Evolutionary conservation across 257 asterid genomes (phyloP).

Genomic region (Oldenlandia corymbosa): DNA sequence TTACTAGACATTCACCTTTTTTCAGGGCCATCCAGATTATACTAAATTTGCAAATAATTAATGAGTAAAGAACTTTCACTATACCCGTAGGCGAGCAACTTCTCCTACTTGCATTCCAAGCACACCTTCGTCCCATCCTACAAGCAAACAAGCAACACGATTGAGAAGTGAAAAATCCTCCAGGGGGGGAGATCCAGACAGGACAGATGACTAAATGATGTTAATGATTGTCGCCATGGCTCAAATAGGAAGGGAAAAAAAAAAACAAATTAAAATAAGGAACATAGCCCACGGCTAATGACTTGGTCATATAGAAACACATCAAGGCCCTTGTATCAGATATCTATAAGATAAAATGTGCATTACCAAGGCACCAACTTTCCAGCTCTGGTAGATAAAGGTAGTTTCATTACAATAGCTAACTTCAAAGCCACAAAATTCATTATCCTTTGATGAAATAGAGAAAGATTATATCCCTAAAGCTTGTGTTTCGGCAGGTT

Average conservation of each 20-base stretch:
- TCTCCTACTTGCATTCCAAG: slow-evolving; percentile 96
- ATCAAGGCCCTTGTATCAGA: no score
- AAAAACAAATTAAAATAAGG: no score
- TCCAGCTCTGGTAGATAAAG: not conserved
- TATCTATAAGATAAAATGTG: no score
- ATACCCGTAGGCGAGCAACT: slow-evolving; percentile 76
- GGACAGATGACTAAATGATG: no score
- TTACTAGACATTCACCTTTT: not conserved
- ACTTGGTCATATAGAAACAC: no score
- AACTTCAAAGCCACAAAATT: not conserved
- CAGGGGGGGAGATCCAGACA: no score
- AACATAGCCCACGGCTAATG: no score
- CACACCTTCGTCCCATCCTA: slow-evolving; percentile 99
- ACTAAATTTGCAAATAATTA: slow-evolving; percentile 1
- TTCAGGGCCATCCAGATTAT: no score
- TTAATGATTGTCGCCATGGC: no score
- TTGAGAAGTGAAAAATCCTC: not conserved
- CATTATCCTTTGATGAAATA: not conserved
- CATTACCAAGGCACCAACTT: not conserved
- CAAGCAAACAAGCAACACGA: slow-evolving; percentile 12
- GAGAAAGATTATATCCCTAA: not conserved
- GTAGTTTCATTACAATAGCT: not conserved
- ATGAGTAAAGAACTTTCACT: not conserved
- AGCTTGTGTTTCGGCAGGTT: no score
- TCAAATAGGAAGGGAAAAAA: no score